A percentile compares a stretch with the other conserved stretches of the same genome.
Evolutionary conservation across 2,329 filamentous ascomycete species (phyloP).

Genomic region (Erysiphe pulchra): DNA sequence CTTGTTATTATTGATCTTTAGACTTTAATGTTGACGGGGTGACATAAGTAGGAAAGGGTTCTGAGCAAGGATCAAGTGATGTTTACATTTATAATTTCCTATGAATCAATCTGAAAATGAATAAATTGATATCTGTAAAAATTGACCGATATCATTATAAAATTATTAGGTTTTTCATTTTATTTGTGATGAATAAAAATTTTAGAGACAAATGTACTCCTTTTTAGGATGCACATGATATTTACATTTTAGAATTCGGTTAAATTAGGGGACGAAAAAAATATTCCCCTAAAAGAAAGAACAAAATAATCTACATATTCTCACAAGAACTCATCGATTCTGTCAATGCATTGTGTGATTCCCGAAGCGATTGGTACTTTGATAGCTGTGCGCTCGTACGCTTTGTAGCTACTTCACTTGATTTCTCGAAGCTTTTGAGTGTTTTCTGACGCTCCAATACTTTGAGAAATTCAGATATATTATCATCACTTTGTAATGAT

Average conservation of each 20-base stretch:
- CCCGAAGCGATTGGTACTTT: slow-evolving; percentile 70
- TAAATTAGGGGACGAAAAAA: slow-evolving; percentile 9
- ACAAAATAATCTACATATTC: no score
- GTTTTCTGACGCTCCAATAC: slow-evolving; percentile 71
- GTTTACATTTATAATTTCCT: no score
- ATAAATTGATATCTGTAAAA: no score
- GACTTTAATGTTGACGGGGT: no score
- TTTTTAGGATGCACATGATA: background rate
- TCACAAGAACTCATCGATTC: slow-evolving; percentile 68
- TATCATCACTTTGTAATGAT: slow-evolving; percentile 51
- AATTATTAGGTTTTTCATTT: no score
- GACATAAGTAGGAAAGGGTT: no score
- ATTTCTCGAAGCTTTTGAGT: slow-evolving; percentile 49
- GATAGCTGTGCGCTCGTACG: slow-evolving; percentile 56
- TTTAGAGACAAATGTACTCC: no score
- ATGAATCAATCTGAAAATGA: no score
- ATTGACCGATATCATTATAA: no score
- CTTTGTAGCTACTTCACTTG: slow-evolving; percentile 43
- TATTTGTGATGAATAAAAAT: no score
- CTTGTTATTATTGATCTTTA: no score
- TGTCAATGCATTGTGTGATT: slow-evolving; percentile 67
- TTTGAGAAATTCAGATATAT: slow-evolving; percentile 82
- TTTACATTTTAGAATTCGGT: slow-evolving; percentile 6
- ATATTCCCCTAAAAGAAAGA: slow-evolving; percentile 1
- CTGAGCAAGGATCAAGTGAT: no score